Evolutionary conservation across 129 eudicot species (phyloP), one percentile per base, ranked within the genome.

Genomic region (Helianthus tuberosus): DNA sequence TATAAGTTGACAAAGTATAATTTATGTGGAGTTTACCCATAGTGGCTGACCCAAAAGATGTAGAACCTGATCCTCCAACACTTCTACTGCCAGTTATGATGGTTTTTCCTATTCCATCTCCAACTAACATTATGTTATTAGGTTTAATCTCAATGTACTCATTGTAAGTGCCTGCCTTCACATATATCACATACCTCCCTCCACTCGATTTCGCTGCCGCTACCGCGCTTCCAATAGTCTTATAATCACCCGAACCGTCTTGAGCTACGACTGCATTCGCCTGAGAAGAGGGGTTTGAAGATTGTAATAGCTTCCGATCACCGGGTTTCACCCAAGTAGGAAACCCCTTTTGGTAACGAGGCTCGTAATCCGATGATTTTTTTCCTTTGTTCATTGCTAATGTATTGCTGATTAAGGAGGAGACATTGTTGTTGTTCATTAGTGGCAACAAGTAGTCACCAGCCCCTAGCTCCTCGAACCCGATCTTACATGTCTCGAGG

Each of bases 51-150:
- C 60, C 73, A 67, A 82, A 91, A 49, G 96, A 84, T 58, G 97
- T 91, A 54, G 80, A 49, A 57, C 97, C 97, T 2, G 36, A 32
- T 20, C 96, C 92, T 8, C 77, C 96, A 59, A 80, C 92, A 75
- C 97, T 88, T 63, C 55, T 80, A 71, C 97, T 88, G 5, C 96
- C 97, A 2, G 90, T 88, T 73, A 91, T 88, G 35, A 91, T 81
- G 1, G 97, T 91, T 69, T 76, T 84, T 41, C 97, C 95, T 4
- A 88, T 91, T n/a, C 97, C 96, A 80, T 88, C 97, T 53, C 97
- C 97, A 60, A 86, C 29, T 29, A 91, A 27, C 92, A 88, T 88
- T 12, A 91, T 55, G 64, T 91, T 91, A 75, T 57, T 62, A 68
- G 84, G 68, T 17, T 64, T 57, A 7, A 91, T 79, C 7, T 79